Conservation (phyloP, 192 early-diverging fungal genomes). For the Gonapodya sp. region DNA sequence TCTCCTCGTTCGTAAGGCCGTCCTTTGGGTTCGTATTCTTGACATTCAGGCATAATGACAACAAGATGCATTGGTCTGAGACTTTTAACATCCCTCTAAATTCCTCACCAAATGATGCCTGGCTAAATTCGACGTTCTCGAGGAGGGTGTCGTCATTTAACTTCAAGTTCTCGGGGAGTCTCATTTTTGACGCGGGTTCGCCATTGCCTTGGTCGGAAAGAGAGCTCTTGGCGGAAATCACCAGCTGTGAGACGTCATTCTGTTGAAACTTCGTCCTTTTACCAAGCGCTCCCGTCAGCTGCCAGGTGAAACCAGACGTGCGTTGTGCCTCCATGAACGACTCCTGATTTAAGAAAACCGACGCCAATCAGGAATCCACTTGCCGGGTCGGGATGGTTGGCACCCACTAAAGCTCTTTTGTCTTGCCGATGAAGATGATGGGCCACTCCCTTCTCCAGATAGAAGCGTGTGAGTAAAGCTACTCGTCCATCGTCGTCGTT, state of each 20-base stretch:
- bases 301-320: conserved; percentile 70
- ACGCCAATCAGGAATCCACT: too few species aligned
- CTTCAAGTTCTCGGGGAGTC: conserved; percentile 58
- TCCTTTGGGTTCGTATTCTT: conserved; percentile 89
- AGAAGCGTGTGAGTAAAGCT: conserved; percentile 44
- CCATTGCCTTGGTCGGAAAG: conserved; percentile 17
- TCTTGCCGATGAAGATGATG: conserved; percentile 69
- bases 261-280: conserved; percentile 87
- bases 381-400: too few species aligned
- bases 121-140: conserved; percentile 63
- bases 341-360: too few species aligned
- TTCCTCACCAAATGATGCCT: conserved; percentile 22
- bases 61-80: conserved; percentile 81
- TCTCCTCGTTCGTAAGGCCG: conserved; percentile 90
- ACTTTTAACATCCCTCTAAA: conserved; percentile 34
- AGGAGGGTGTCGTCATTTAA: conserved; percentile 89
- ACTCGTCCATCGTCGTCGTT: conserved; percentile 18
- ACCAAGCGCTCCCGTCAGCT: conserved; percentile 81
- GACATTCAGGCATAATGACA: conserved; percentile 83
- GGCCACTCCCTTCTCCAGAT: conserved; percentile 71
- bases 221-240: conserved; percentile 77
- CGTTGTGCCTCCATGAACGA: conserved; percentile 66
- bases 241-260: conserved; percentile 80
- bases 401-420: conserved; percentile 35
- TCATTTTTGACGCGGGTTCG: conserved; percentile 12